Evolutionary conservation across 2,329 filamentous ascomycete genomes (phyloP), one percentile per base, ranked within the genome.

Genomic region (Alternaria metachromatica): DNA sequence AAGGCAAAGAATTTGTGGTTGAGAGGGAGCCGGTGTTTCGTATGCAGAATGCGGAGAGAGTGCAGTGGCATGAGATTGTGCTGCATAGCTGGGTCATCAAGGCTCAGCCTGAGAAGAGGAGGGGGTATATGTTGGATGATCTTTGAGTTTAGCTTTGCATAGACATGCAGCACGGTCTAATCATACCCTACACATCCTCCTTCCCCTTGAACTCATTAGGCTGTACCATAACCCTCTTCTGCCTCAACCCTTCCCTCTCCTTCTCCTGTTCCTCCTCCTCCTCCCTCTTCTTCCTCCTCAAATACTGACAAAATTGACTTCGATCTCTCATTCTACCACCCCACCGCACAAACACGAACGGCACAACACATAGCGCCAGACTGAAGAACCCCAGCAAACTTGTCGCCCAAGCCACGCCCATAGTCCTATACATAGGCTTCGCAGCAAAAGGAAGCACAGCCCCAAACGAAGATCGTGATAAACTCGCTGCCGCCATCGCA

Each of bases 401-500:
- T 54, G 83, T 85, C 5, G 84, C 85, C 91, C 92, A 94, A 65
- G 90, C 87, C 62, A 90, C 87, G 15, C 91, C 92, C 23, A 94
- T 83, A 25, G 81, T 84, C 9, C 86, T 77, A 74, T 93, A 95
- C 89, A 94, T 81, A 0, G 83, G 82, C 51, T 72, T 75, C 26
- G 82, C 80, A 0, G 82, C 83, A 67, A 85, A 85, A 9, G 83
- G 83, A 21, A 84, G 57, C 3, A 82, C 76, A 0, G 92, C 93
- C 63, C 91, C 94, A 82, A 96, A 96, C 20, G 86, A 84, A 67
- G 90, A 93, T 57, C 94, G 87, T 61, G 91, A 87, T 77, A 96
- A 92, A 50, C 90, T 91, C 74, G 97, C 96, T 48, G 93, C 93
- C 12, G 94, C 93, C 78, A 97, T 85, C 5, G 93, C 93, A 62